Evolutionary conservation across 371 early-diverging fungal genomes (phyloP), one percentile per base, ranked within the genome.

Genomic region (Nosema muscidifuracis): DNA sequence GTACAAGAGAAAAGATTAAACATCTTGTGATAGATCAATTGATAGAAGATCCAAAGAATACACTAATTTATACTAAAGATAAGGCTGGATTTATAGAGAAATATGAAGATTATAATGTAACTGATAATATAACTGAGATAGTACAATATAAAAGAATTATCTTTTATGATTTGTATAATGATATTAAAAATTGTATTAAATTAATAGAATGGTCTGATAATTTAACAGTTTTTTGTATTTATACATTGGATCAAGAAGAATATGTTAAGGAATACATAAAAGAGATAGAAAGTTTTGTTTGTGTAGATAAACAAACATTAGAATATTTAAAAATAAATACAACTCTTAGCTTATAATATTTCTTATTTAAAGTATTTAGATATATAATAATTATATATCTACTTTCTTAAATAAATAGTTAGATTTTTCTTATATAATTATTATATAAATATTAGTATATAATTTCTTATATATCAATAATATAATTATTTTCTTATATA

Each of bases 1-100:
- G 73, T 16, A 72, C 66, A 13, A 58, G 7, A 31, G 40, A 44
- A 9, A 58, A 55, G 6, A 26, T 72, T 38, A 72, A 72, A 28
- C 65, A 64, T 38, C 18, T 64, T 18, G 24, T 60, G 0, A 18
- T 72, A n/a, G 38, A 47, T 26, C 65, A 64, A 65, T 18, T 58
- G 15, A 33, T 71, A 26, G 62, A 51, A 38, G 65, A 65, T 31
- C 26, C 26, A 53, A 53, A 53, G 4, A n/a, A 20, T 24, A 26
- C 55, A 9, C 1, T 53, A 4, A 53, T 53, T 24, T 53, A 26
- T 6, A 12, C 26, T 6, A 22, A 28, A 53, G 55, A 53, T 28
- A 53, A 28, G 16, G 7, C 2, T 2, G 4, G 2, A 53, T 26
- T 53, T 24, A 24, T 7, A 53, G 18, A 26, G 4, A 53, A 18